phyloP scores from a whole-genome alignment of 352 stramenopile species.

The Phytophthora niederhauseri region DNA sequence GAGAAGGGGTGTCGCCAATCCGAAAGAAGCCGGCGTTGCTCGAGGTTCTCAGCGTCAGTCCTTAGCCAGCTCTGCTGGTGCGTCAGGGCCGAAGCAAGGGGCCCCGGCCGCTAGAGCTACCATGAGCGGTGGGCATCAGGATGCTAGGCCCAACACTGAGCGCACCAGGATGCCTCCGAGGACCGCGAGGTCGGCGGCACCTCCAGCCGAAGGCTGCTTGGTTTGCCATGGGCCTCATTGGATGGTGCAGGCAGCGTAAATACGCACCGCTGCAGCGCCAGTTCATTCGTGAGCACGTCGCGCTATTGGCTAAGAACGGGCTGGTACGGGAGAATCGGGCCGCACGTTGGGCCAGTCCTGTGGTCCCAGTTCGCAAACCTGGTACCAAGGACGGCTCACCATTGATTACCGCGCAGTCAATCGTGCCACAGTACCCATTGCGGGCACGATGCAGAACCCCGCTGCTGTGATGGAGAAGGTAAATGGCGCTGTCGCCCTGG shows the following conservation, averaged over 20 bases:
- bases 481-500: neutral
- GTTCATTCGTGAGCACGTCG: neutral
- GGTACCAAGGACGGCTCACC: neutral
- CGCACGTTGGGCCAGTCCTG: neutral
- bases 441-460: neutral
- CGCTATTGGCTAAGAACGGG: neutral
- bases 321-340: neutral
- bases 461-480: neutral
- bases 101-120: neutral
- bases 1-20: neutral
- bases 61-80: neutral
- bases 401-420: neutral
- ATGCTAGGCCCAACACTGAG: neutral
- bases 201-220: neutral
- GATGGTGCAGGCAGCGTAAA: neutral
- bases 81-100: neutral
- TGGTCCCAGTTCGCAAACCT: neutral
- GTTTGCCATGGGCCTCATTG: neutral
- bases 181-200: neutral
- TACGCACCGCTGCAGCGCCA: neutral
- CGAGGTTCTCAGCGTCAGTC: neutral
- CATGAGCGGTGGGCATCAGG: neutral
- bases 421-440: neutral
- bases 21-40: neutral
- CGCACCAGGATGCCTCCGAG: neutral